Evolutionary conservation across 257 asterid genomes (phyloP), one percentile per base, ranked within the genome.

Genomic region (Solanum appendiculatum): DNA sequence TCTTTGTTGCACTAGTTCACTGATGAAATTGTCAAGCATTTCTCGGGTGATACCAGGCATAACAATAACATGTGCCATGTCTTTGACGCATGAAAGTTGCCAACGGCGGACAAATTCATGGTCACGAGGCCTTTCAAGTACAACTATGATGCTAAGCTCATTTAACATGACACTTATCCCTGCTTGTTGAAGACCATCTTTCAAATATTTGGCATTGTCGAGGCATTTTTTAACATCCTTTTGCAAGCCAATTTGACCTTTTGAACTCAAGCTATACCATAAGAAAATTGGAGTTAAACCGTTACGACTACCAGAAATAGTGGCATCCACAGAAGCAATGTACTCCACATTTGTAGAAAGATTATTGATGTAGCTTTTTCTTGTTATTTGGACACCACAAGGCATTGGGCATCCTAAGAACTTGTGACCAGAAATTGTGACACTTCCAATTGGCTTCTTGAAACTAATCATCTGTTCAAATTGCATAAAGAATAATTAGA

Each of bases 381-480:
- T 89, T 66, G 89, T 89, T 1, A 86, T 77, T 72, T 89, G 91
- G n/a, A 89, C 77, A 14, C 91, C 89, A 66, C 89, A 89, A 2
- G 91, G 89, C 89, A 86, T 89, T 20, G 91, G 89, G 18, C 89
- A 87, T 56, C 81, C 81, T 0, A 72, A 0, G 0, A 72, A 72
- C 46, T 72, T 72, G 29, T 34, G 81, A 3, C 48, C 48, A 0
- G 90, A 88, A 9, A 88, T 82, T 6, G 86, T 85, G 5, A 85
- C 90, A 48, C 90, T 88, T 25, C 86, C 90, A n/a, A 88, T 85
- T 14, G 88, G 70, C 60, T 88, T 88, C 75, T 85, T 85, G 75
- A 88, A 88, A 36, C 77, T 69, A 69, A 86, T 82, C 68, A 46
- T 88, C 84, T 86, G 64, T 83, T 69, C 15, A 60, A 54, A 5